Conservation (phyloP, 2,329 filamentous ascomycete genomes). For the Penicillium verrucosum region DNA sequence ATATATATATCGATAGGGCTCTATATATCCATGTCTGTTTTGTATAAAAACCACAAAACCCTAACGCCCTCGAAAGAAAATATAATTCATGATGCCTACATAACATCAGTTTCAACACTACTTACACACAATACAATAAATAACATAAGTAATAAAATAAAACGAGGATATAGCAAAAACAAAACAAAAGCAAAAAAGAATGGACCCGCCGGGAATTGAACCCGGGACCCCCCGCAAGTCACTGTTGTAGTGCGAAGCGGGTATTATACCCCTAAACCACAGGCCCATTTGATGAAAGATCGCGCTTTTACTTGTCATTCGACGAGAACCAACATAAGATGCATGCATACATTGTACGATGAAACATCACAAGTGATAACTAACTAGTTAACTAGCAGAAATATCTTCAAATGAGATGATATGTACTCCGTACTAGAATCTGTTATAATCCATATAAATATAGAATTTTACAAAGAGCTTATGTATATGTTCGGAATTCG, state of each 20-base stretch:
- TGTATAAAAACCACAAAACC: too few relatives aligned
- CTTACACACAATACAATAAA: too few relatives aligned
- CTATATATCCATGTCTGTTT: not conserved
- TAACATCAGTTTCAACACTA: too few relatives aligned
- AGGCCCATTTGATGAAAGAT: slow-evolving; percentile 7
- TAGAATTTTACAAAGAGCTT: too few relatives aligned
- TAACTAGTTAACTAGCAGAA: not conserved
- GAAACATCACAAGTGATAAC: not conserved
- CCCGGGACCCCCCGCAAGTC: slow-evolving; percentile 16
- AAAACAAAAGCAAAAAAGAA: slow-evolving; percentile 1
- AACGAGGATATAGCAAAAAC: not conserved
- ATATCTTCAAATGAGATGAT: not conserved
- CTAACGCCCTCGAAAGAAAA: too few relatives aligned
- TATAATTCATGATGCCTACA: too few relatives aligned
- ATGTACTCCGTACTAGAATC: too few relatives aligned
- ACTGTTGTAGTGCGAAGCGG: slow-evolving; percentile 8
- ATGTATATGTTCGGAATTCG: too few relatives aligned
- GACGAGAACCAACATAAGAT: not conserved
- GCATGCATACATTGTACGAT: not conserved
- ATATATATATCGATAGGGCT: not conserved
- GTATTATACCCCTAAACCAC: slow-evolving; percentile 16
- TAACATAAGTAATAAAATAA: too few relatives aligned
- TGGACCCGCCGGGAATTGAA: slow-evolving; percentile 18
- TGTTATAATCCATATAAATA: not conserved
- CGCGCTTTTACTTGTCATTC: fast-evolving